Base-by-base conservation (phyloP, 2,329 filamentous ascomycete genomes). In the Aschersonia sp. region DNA sequence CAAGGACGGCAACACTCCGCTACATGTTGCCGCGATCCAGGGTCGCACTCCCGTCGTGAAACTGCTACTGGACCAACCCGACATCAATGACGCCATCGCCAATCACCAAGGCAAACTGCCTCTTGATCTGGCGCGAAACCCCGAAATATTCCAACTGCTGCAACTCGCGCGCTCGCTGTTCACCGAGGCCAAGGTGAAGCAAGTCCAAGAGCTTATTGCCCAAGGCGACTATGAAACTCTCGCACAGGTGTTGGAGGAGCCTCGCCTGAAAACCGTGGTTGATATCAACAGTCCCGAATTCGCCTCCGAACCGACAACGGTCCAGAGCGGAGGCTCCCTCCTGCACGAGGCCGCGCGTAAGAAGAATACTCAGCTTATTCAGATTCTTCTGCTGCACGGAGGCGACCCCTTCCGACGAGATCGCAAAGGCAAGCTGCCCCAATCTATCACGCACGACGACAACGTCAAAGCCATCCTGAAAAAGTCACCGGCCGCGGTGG, bases 371-470 rank as follows among this genome's bases (percentile, higher is more conserved):
- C 83, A 85, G 56, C 75, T 98, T 29, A 94, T 95, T 49, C 86
- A 97, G 60, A 76, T 95, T 14, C 73, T 98, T 10, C 71, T 98
- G 39, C 79, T 97, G 46, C 94, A 97, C 59, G 92, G 92, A 9
- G 92, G 90, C 9, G 92, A 98, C 63, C 92, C 92, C 0, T 98
- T 98, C 67, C 82, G 88, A 48, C 81, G 92, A 50, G 92, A 98
- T 65, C 85, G 88, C 56, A 95, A 88, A 67, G 92, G 92, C 45
- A 97, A 94, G 65, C 74, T 98, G 32, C 88, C 92, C 3, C 92
- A 98, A 61, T 90, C 95, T 63, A 83, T 95, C 43, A 97, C 92
- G 46, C 95, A 92, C 60, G 92, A 98, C 62, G 92, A 98, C 59
- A 78, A 79, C 50, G 95, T 87, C 12, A 79, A 83, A 49, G 80